phyloP scores from a whole-genome alignment of 768 basidiomycete species.

The Tephrocybe rancida region DNA sequence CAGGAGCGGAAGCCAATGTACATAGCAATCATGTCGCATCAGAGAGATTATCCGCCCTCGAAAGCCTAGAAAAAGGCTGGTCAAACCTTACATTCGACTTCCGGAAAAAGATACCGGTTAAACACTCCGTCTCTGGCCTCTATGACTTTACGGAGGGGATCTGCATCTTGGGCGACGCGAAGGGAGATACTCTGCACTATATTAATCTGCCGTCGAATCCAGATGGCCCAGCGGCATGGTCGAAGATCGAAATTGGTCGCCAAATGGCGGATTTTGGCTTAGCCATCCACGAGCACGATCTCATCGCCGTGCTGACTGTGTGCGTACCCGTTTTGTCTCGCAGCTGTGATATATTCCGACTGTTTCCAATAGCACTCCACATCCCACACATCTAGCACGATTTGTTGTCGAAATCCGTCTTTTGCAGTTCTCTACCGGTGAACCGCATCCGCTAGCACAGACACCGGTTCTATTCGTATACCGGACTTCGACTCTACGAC shows the following conservation, averaged over 20 bases:
- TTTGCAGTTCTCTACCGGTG: not conserved
- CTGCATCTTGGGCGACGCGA: slow-evolving; percentile 36
- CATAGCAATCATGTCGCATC: not conserved
- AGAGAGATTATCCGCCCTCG: slow-evolving; percentile 28
- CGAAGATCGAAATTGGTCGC: slow-evolving; percentile 22
- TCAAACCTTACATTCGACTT: slow-evolving; percentile 24
- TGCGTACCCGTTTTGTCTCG: not conserved
- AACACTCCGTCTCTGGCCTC: slow-evolving; percentile 33
- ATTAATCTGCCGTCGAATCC: slow-evolving; percentile 31
- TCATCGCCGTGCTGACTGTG: slow-evolving; percentile 28
- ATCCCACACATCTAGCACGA: not conserved
- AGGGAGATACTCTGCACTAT: slow-evolving; percentile 30
- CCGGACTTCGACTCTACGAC: too few relatives aligned
- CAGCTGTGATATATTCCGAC: not conserved
- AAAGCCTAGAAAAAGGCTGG: slow-evolving; percentile 33
- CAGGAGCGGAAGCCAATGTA: slow-evolving; percentile 31
- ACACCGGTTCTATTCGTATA: too few relatives aligned
- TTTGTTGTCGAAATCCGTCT: not conserved
- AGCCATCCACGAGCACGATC: slow-evolving; percentile 42
- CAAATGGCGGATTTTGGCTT: slow-evolving; percentile 43
- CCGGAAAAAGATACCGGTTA: slow-evolving; percentile 24
- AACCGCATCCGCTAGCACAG: not conserved
- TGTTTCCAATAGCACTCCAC: not conserved
- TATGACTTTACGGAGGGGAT: slow-evolving; percentile 44
- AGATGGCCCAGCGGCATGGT: slow-evolving; percentile 28